Base-by-base conservation (phyloP, 768 basidiomycete genomes). In the Thelephora aurantiotincta region DNA sequence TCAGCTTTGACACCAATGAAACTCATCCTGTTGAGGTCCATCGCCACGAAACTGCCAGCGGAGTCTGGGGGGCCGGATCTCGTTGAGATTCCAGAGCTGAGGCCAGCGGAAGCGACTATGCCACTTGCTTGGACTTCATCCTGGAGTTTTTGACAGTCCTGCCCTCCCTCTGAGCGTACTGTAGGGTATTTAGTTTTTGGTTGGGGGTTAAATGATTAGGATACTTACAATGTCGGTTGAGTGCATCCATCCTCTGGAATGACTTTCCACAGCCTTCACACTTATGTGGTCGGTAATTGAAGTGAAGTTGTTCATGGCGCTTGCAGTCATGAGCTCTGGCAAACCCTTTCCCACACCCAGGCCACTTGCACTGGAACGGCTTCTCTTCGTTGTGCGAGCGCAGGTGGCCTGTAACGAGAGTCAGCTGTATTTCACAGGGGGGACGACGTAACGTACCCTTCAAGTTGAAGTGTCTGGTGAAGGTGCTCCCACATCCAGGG, bases 321-420 rank as follows among this genome's bases (percentile, higher is more conserved):
- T 94, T 97, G 65, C 93, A 96, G 61, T 98, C 93, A 58, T 96
- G 93, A 61, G 94, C 89, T 48, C 92, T 66, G 22, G 87, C 92
- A 52, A 96, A 93, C 19, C 92, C 89, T 65, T 96, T 94, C 22
- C 80, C 82, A 58, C 92, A 97, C 19, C 89, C 91, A 1, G 89
- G 88, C 81, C 90, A 94, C 57, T 86, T 82, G 67, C 92, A 97
- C 62, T 83, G 78, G 72, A 91, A 97, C 30, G 92, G 92, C 52
- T 90, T 82, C 64, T 94, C 90, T 62, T 93, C 92, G 51, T 86
- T 91, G 57, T 96, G 93, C 12, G 87, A 90, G 36, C 93, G 84
- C 55, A 96, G 72, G 59, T 97, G 93, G n/a, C 93, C 82, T 85
- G 53, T 20, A 38, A 45, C 50, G 48, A 35, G 46, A 14, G 51